Evolutionary conservation across 495 filamentous ascomycete species (phyloP), one percentile per base, ranked within the genome.

Genomic region (Tuber aestivum): DNA sequence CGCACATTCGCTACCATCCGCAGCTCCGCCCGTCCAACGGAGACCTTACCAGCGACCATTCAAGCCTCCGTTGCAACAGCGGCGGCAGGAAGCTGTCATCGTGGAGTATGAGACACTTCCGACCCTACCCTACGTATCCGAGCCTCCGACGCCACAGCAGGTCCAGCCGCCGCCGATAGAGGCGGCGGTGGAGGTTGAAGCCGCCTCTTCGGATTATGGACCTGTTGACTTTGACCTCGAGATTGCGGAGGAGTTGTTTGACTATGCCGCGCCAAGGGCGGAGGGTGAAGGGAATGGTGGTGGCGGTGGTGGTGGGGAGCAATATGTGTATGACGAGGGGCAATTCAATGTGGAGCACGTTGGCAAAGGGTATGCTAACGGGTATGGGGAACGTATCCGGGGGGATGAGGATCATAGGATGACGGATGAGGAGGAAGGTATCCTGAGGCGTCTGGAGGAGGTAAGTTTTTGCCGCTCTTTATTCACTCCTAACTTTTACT

Each of bases 191-290:
- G 56, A 65, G 27, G 27, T 65, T 20, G 56, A 65, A 72, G 70
- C 41, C 68, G 21, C 75, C 38, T 79, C 78, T 41, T 79, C 78
- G 70, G 78, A 79, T 75, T 79, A 79, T 75, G 78, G 77, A 23
- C 72, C 65, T 41, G 75, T 75, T 35, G 73, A 79, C 61, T 65
- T 65, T 65, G 56, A 65, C 56, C 27, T 65, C 32, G 78, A 81
- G 77, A 72, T 79, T 35, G 56, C 56, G 40, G 75, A 72, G 61
- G 79, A 81, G 70, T n/a, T 81, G 23, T 77, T 71, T 75, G 79
- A 81, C 73, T 37, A 75, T 14, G 75, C 77, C 41, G 79, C 74
- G 27, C 79, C 79, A 35, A 56, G 1, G 48, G 45, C 16, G 68
- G 71, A 80, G 14, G 41, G 38, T 70, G 69, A 70, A 21, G 69